Evolutionary conservation across 2,329 filamentous ascomycete genomes (phyloP).

Genomic region (Diaporthe sp.): DNA sequence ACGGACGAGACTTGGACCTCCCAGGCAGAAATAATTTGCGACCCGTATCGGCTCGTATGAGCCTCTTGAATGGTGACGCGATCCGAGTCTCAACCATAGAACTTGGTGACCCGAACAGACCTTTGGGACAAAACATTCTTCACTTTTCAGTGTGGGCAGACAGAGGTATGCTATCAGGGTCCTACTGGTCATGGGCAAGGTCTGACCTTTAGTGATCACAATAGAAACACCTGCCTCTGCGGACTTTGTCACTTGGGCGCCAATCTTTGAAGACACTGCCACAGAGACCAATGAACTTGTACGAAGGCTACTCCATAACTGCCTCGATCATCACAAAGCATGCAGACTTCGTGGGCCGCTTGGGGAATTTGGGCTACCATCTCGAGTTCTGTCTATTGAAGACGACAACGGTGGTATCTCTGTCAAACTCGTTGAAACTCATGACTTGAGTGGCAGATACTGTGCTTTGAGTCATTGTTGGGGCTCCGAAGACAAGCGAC

Average conservation of each 20-base stretch:
- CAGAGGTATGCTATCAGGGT: neutral
- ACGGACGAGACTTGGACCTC: no score
- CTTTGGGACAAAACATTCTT: neutral
- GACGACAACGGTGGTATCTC: neutral
- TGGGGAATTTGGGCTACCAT: neutral
- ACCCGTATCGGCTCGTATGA: no score
- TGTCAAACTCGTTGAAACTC: neutral
- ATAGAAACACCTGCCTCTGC: neutral
- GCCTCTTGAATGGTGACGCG: no score
- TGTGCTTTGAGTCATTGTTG: neutral
- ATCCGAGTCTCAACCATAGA: no score
- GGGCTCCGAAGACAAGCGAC: neutral
- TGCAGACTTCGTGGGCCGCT: neutral
- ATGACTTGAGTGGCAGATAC: neutral
- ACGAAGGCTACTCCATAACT: neutral
- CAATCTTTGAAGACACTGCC: neutral
- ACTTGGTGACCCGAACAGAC: no score
- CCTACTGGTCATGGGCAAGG: accelerated
- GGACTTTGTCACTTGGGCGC: neutral
- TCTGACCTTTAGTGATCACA: neutral
- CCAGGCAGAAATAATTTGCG: no score
- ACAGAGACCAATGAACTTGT: neutral
- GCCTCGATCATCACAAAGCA: neutral
- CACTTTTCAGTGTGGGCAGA: neutral
- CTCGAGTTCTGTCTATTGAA: neutral